These are phyloP conservation scores for Gracilaria caudata DNA, from an alignment of 23 red algal genomes.

Conservation along the genomic window DNA sequence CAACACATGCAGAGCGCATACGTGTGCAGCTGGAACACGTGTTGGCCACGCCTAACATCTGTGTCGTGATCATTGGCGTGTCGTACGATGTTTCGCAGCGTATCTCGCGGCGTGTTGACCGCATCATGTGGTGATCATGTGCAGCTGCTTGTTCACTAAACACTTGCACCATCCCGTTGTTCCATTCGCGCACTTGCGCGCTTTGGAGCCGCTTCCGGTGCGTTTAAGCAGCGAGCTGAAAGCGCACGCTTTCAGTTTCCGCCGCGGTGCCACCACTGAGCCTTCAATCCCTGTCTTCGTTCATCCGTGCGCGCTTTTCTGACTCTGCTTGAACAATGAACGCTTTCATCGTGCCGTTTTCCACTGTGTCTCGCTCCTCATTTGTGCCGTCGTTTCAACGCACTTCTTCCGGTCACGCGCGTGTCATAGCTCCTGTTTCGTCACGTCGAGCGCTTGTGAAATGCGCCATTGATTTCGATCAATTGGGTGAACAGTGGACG, in stretches of 20 bases:
- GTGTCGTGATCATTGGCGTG: background rate
- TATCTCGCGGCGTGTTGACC: background rate
- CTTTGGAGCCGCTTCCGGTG: background rate
- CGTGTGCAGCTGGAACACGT: background rate
- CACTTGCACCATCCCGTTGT: too few species aligned
- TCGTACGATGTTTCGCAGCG: background rate
- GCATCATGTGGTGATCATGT: background rate
- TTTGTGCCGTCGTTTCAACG: slow-evolving; percentile 3
- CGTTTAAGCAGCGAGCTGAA: background rate
- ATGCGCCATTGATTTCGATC: slow-evolving; percentile 52
- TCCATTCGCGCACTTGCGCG: background rate
- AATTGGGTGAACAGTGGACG: slow-evolving; percentile 29
- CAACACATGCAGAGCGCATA: too few species aligned
- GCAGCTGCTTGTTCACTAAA: too few species aligned
- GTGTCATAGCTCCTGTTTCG: background rate
- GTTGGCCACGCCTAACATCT: background rate
- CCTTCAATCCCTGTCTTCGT: background rate
- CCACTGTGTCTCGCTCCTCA: background rate
- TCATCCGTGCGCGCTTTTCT: background rate
- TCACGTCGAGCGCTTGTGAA: background rate
- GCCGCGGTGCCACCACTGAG: background rate
- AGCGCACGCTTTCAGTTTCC: too few species aligned
- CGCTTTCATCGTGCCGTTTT: slow-evolving; percentile 27
- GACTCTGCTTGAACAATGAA: too few species aligned
- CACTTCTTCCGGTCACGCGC: background rate